phyloP scores from a whole-genome alignment of 2,329 filamentous ascomycete genomes.

The Xylaria polymorpha region DNA sequence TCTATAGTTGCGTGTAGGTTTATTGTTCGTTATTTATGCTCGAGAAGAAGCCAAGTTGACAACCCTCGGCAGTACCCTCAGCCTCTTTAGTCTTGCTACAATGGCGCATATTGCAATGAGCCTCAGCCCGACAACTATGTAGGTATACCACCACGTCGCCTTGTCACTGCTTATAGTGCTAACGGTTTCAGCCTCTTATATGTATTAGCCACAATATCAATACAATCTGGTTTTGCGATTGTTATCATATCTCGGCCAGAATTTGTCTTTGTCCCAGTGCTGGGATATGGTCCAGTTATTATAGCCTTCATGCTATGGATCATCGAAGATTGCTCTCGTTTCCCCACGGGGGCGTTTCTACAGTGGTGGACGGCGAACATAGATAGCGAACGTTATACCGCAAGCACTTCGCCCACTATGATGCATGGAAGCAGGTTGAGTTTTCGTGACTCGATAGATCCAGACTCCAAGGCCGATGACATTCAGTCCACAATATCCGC shows the following conservation, averaged over 20 bases:
- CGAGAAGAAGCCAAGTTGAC: constrained; percentile 30
- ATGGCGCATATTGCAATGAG: constrained; percentile 33
- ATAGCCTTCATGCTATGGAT: constrained; percentile 30
- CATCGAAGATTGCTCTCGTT: constrained; percentile 32
- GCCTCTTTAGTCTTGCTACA: constrained; percentile 38
- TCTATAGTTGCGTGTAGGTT: constrained; percentile 42
- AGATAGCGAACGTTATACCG: not conserved
- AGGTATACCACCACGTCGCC: constrained; percentile 14
- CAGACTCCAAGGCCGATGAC: constrained; percentile 16
- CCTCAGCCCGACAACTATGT: constrained; percentile 37
- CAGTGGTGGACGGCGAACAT: constrained; percentile 18
- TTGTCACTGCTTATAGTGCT: not conserved
- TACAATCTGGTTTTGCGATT: constrained; percentile 15
- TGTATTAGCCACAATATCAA: constrained; percentile 17
- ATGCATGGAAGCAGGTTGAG: constrained; percentile 10
- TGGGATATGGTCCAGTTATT: constrained; percentile 26
- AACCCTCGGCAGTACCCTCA: constrained; percentile 31
- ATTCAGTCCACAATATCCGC: constrained; percentile 9
- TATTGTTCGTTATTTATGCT: not conserved
- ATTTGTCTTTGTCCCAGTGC: constrained; percentile 6
- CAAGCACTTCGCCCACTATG: not conserved
- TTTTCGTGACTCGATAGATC: constrained; percentile 7
- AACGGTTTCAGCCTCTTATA: constrained; percentile 29
- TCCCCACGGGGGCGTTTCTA: not conserved
- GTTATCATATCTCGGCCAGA: constrained; percentile 18